phyloP scores from a whole-genome alignment of 108 stramenopile species.

The Cyclotella cryptica region DNA sequence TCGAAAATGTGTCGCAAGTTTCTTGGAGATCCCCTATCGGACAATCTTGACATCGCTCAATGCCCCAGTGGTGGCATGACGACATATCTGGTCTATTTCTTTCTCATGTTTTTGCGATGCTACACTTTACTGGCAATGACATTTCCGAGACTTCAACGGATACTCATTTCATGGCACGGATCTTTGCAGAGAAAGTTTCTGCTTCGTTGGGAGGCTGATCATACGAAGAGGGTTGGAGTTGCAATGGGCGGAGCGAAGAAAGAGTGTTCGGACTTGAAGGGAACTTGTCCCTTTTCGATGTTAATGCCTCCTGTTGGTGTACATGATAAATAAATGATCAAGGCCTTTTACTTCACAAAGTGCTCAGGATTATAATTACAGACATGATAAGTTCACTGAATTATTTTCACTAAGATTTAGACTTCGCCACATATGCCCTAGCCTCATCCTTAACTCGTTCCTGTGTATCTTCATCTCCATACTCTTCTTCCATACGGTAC shows the following conservation, averaged over 20 bases:
- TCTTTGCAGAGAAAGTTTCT: constrained; percentile 43
- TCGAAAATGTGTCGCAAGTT: constrained; percentile 69
- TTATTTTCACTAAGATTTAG: no score
- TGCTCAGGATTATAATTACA: no score
- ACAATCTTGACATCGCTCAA: constrained; percentile 1
- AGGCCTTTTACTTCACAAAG: no score
- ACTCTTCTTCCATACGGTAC: constrained; percentile 90
- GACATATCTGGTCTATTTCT: constrained; percentile 27
- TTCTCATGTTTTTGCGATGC: constrained; percentile 50
- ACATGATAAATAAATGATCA: no score
- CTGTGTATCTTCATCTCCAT: constrained; percentile 78
- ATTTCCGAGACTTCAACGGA: constrained; percentile 38
- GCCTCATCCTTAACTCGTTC: constrained; percentile 94
- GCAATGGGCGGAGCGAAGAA: background rate
- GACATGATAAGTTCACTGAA: no score
- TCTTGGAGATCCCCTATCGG: constrained; percentile 66
- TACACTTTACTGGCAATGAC: constrained; percentile 58
- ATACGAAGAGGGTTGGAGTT: background rate
- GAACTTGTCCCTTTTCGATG: constrained; percentile 71
- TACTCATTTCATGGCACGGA: constrained; percentile 50
- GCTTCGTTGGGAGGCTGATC: constrained; percentile 40
- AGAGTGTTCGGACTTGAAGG: constrained; percentile 12
- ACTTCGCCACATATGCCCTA: constrained; percentile 75
- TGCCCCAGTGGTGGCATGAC: constrained; percentile 2
- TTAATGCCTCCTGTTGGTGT: constrained; percentile 45